Percentiles rank a stretch among this genome's conserved stretches.
These are phyloP conservation scores for Crepidotus variabilis DNA, from an alignment of 768 basidiomycete species.

Conservation along the genomic window DNA sequence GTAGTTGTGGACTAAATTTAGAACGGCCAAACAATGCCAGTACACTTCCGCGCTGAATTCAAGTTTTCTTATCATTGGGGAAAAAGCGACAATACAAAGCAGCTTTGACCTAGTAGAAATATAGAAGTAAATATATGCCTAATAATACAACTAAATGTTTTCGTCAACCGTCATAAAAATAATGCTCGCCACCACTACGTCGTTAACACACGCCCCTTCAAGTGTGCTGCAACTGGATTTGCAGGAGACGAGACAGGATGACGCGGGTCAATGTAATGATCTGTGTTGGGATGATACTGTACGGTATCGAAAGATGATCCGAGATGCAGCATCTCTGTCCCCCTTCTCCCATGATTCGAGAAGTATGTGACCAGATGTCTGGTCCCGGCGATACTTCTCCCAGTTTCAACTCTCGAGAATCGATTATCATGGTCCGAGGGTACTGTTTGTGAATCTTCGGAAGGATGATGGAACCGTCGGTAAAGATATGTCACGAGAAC, in stretches of 20 bases:
- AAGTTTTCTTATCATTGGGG: neutral
- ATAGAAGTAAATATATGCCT: neutral
- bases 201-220: neutral
- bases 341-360: neutral
- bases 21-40: too few species aligned
- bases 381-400: neutral
- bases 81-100: neutral
- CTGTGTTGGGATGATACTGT: neutral
- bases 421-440: neutral
- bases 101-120: neutral
- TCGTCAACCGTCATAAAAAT: neutral
- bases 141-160: neutral
- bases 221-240: neutral
- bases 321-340: neutral
- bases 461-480: neutral
- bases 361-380: neutral
- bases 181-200: neutral
- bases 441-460: neutral
- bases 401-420: neutral
- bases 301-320: neutral
- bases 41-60: neutral
- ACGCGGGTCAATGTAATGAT: neutral
- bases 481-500: slow-evolving; percentile 4
- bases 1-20: neutral
- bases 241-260: neutral